These are phyloP conservation scores for Isatis lusitanica DNA, from an alignment of 441 rosid genomes.

Conservation along the genomic window DNA sequence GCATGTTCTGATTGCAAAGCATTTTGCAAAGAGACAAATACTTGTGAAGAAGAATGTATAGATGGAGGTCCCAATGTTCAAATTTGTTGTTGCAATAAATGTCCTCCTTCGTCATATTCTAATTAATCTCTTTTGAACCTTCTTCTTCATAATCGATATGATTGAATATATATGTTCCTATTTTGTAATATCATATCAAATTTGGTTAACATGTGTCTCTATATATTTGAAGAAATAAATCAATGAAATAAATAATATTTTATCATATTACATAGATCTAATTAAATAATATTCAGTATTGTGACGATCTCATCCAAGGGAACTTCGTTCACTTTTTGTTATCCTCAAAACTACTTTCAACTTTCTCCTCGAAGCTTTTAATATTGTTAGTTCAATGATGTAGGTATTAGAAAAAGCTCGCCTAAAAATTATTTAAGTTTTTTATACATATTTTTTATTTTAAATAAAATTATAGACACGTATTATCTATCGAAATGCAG, in stretches of 20 bases:
- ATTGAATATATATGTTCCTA: not conserved
- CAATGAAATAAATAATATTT: not conserved
- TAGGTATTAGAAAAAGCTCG: too few relatives aligned
- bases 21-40: not conserved
- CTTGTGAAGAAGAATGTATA: not conserved
- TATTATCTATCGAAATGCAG: not conserved
- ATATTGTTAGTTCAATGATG: too few relatives aligned
- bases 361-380: too few relatives aligned
- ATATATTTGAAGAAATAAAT: not conserved
- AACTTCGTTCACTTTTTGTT: too few relatives aligned
- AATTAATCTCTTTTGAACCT: not conserved
- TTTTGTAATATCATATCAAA: not conserved
- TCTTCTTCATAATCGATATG: not conserved
- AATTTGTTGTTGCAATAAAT: constrained; percentile 12
- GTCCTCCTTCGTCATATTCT: not conserved
- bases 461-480: too few relatives aligned
- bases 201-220: not conserved
- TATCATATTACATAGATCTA: not conserved
- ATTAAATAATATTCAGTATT: too few relatives aligned
- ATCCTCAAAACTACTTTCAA: too few relatives aligned
- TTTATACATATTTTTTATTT: too few relatives aligned
- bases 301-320: too few relatives aligned
- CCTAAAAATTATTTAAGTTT: too few relatives aligned
- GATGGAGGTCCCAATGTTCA: not conserved
- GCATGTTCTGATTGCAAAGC: not conserved